Conservation (phyloP, 306 rosid species). For the Vigna reflexopilosa region DNA sequence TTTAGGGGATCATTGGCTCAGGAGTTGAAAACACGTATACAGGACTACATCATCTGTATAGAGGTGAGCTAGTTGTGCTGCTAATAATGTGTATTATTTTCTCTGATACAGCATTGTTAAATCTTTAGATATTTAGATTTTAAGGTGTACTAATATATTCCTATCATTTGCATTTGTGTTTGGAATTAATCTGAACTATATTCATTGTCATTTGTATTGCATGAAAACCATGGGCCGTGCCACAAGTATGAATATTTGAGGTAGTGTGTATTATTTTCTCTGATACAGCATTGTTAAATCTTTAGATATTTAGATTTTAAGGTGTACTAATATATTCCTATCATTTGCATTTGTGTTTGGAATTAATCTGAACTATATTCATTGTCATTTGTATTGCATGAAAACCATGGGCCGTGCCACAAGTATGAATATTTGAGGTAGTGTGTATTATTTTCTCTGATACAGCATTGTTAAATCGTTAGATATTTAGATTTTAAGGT, state of each 20-base stretch:
- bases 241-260: not conserved
- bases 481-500: conserved; percentile 20
- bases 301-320: conserved; percentile 8
- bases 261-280: conserved; percentile 6
- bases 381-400: conserved; percentile 9
- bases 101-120: conserved; percentile 16
- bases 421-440: not conserved
- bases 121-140: conserved; percentile 4
- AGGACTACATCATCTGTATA: conserved; percentile 95
- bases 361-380: not conserved
- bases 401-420: not conserved
- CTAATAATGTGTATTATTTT: conserved; percentile 17
- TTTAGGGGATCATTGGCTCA: conserved; percentile 86
- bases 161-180: not conserved
- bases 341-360: not conserved
- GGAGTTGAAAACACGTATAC: conserved; percentile 86
- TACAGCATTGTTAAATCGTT: conserved; percentile 3
- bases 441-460: not conserved
- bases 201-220: not conserved
- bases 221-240: conserved; percentile 8
- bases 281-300: conserved; percentile 10
- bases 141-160: conserved; percentile 1
- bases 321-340: conserved; percentile 3
- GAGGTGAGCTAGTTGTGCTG: conserved; percentile 63
- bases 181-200: conserved; percentile 8